phyloP scores from a whole-genome alignment of 73 alveolate genomes.

The Symbiodinium natans region DNA sequence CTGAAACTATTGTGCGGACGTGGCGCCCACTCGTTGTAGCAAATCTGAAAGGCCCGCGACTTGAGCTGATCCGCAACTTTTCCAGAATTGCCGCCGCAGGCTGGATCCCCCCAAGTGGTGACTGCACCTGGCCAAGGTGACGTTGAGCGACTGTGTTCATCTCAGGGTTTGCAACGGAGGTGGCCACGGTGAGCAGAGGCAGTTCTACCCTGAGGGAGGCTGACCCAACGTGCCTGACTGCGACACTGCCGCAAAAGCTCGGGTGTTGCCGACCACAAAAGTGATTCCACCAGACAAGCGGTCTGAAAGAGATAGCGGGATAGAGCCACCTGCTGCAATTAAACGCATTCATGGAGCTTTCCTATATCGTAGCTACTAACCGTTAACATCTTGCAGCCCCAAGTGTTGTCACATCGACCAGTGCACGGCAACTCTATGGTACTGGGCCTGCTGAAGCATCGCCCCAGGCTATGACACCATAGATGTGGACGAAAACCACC shows the following conservation, averaged over 20 bases:
- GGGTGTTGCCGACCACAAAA: slow-evolving; percentile 92
- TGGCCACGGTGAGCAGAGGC: no score
- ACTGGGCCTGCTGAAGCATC: slow-evolving; percentile 64
- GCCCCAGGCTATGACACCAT: slow-evolving; percentile 88
- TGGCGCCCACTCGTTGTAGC: slow-evolving; percentile 82
- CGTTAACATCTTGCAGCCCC: no score
- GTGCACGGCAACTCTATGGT: neutral
- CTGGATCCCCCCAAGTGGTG: slow-evolving; percentile 90
- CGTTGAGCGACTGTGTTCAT: neutral
- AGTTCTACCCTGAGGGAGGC: no score
- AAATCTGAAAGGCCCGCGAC: slow-evolving; percentile 73
- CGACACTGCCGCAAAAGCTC: slow-evolving; percentile 84
- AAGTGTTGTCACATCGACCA: no score
- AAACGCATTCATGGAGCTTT: neutral
- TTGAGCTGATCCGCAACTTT: slow-evolving; percentile 44
- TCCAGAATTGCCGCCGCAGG: slow-evolving; percentile 74
- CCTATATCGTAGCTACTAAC: no score
- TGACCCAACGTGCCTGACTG: slow-evolving; percentile 83
- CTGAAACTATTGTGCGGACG: neutral
- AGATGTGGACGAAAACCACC: slow-evolving; percentile 82
- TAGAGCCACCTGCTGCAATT: slow-evolving; percentile 48
- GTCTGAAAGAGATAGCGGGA: slow-evolving; percentile 47
- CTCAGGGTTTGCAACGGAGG: no score
- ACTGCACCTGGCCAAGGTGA: neutral
- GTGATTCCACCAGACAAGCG: slow-evolving; percentile 68